Conservation (phyloP, 495 filamentous ascomycete genomes). For the Daldinia bambusicola region DNA sequence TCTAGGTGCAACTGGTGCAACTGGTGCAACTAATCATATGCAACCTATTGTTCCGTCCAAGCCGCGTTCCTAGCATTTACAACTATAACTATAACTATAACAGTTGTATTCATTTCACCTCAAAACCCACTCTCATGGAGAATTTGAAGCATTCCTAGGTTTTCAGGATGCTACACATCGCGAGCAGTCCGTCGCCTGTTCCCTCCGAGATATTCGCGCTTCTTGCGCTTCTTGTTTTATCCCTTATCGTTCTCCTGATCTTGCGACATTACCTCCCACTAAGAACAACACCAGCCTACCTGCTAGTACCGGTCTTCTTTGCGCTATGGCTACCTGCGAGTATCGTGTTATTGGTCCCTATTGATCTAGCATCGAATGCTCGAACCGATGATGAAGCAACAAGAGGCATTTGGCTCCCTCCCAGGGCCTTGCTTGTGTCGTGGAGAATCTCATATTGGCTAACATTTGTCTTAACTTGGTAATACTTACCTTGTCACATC, state of each 20-base stretch:
- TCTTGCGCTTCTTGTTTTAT: slow-evolving; percentile 75
- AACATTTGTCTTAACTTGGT: slow-evolving; percentile 95
- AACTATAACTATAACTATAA: background rate
- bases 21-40: background rate
- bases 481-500: slow-evolving; percentile 31
- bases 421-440: slow-evolving; percentile 76
- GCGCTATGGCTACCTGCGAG: slow-evolving; percentile 90
- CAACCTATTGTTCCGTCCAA: slow-evolving; percentile 12
- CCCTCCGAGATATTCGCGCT: slow-evolving; percentile 80
- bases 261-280: slow-evolving; percentile 89
- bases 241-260: slow-evolving; percentile 79
- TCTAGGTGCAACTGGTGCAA: background rate
- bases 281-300: slow-evolving; percentile 87
- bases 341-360: slow-evolving; percentile 94
- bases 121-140: slow-evolving; percentile 18
- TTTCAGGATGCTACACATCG: slow-evolving; percentile 48
- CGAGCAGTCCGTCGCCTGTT: slow-evolving; percentile 55
- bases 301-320: slow-evolving; percentile 92
- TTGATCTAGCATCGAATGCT: slow-evolving; percentile 90
- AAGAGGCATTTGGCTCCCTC: slow-evolving; percentile 71
- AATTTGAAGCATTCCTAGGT: slow-evolving; percentile 27
- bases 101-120: slow-evolving; percentile 19
- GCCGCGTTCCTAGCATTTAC: slow-evolving; percentile 16
- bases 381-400: slow-evolving; percentile 73
- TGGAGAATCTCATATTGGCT: slow-evolving; percentile 98